Evolutionary conservation across 129 eudicot genomes (phyloP), one percentile per base, ranked within the genome.

Genomic region (Scalesia atractyloides): DNA sequence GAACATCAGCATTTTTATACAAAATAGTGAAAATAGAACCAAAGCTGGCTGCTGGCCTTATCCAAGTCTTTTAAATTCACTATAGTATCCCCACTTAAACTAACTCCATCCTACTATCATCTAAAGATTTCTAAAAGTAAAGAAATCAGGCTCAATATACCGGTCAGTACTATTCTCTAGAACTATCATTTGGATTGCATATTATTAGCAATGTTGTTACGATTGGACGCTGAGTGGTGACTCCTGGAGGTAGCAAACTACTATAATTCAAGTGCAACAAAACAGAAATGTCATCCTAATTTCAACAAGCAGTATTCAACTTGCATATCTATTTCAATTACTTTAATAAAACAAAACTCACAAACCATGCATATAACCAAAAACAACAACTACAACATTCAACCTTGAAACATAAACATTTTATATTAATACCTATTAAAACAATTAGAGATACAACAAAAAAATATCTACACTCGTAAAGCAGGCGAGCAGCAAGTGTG

Each of bases 21-120:
- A 57, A 67, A 60, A 66, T 17, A 18, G 68, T 56, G 54, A 64
- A 24, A 74, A 62, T 18, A 50, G 36, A 48, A 63, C 39, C 47
- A 34, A 62, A 3, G 16, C 2, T 15, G 41, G 10, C 10, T 7
- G 60, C 14, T 47, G 49, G 36, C 34, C 19, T 16, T 46, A 24
- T 30, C 58, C 49, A 60, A 61, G 69, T 48, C 36, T 12, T 10
- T 2, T 49, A n/a, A 1, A 73, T 62, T 62, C 41, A 63, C 70
- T 46, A 61, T 30, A 8, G 41, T 9, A 62, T 46, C 22, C 48
- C 15, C 24, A 46, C 17, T 16, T 33, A 47, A 47, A 51, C 33
- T 20, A 62, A 30, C 41, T 48, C 33, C 30, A 26, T 46, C 22
- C 5, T 15, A 61, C 54, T 17, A 18, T 51, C 39, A 68, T 48